A percentile compares a stretch with the other conserved stretches of the same genome.
Conservation (phyloP, 2,329 filamentous ascomycete genomes). For the Fonsecaea nubica region DNA sequence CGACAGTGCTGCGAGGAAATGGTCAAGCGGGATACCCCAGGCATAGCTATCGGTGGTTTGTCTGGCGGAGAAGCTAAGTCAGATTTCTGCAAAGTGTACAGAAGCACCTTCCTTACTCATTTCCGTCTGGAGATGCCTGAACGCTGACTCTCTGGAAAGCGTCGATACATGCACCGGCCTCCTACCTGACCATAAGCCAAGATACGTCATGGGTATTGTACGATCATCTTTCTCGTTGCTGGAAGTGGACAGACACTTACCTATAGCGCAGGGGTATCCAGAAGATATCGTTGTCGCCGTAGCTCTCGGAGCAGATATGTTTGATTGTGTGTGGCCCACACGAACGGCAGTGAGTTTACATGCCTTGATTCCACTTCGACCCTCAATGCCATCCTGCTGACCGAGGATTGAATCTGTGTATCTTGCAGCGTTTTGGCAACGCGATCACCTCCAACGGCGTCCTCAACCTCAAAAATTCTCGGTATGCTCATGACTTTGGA, state of each 20-base stretch:
- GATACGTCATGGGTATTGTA: slow-evolving; percentile 97
- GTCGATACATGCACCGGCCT: slow-evolving; percentile 84
- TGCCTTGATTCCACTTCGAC: neutral
- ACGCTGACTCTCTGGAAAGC: slow-evolving; percentile 41
- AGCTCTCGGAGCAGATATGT: slow-evolving; percentile 97
- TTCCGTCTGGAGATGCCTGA: slow-evolving; percentile 1
- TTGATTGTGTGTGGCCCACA: slow-evolving; percentile 99
- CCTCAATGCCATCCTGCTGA: neutral
- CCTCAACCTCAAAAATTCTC: slow-evolving; percentile 80
- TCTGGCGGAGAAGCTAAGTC: slow-evolving; percentile 94
- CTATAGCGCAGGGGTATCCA: slow-evolving; percentile 73
- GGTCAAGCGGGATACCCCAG: slow-evolving; percentile 88
- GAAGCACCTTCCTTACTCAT: neutral
- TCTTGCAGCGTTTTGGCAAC: slow-evolving; percentile 80
- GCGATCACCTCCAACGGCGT: slow-evolving; percentile 81
- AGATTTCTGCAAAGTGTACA: slow-evolving; percentile 82
- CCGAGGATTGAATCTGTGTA: neutral
- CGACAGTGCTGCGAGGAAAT: slow-evolving; percentile 83
- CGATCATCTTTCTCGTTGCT: slow-evolving; percentile 38
- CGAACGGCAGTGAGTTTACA: slow-evolving; percentile 72
- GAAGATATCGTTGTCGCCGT: slow-evolving; percentile 94
- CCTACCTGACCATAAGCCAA: slow-evolving; percentile 88
- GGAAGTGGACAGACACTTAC: slow-evolving; percentile 11
- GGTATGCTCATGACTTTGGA: slow-evolving; percentile 78
- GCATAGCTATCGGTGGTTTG: slow-evolving; percentile 93